Conservation (phyloP, 768 basidiomycete species). For the Coprinopsis marcescibilis region DNA sequence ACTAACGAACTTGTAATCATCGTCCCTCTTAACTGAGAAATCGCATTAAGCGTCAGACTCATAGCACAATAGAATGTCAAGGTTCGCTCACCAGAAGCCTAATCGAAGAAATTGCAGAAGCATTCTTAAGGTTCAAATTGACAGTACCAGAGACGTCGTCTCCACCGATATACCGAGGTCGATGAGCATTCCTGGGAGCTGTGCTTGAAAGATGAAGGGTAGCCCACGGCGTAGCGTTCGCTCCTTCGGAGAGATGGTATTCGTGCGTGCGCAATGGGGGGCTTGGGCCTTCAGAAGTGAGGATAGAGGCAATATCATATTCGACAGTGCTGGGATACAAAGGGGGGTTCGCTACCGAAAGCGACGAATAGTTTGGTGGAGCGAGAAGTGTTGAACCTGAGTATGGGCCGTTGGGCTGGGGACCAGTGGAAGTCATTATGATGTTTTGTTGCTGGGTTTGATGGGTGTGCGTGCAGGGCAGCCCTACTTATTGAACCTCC, state of each 20-base stretch:
- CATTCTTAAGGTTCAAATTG: neutral
- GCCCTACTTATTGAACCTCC: too few species aligned
- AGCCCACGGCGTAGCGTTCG: constrained; percentile 1
- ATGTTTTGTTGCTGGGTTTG: too few species aligned
- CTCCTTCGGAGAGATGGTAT: neutral
- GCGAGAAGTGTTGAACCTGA: too few species aligned
- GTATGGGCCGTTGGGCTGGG: too few species aligned
- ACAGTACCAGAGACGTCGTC: constrained; percentile 6
- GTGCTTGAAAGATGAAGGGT: constrained; percentile 2
- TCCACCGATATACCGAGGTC: constrained; percentile 5
- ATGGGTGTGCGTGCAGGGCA: too few species aligned
- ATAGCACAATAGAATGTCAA: neutral
- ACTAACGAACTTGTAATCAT: constrained; percentile 17
- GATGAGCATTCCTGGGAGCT: neutral
- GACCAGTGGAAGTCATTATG: too few species aligned
- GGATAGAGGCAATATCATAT: constrained; percentile 1
- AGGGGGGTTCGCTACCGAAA: constrained; percentile 4
- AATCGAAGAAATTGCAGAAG: constrained; percentile 2
- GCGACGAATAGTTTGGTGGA: constrained; percentile 4
- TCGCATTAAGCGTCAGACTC: neutral
- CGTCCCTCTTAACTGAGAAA: constrained; percentile 19
- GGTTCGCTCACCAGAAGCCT: constrained; percentile 2
- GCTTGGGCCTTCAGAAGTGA: neutral
- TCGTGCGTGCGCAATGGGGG: neutral
- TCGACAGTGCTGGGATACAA: constrained; percentile 5